Conservation (phyloP, 169 alveolate genomes). For the Plasmodium cynomolgi region DNA sequence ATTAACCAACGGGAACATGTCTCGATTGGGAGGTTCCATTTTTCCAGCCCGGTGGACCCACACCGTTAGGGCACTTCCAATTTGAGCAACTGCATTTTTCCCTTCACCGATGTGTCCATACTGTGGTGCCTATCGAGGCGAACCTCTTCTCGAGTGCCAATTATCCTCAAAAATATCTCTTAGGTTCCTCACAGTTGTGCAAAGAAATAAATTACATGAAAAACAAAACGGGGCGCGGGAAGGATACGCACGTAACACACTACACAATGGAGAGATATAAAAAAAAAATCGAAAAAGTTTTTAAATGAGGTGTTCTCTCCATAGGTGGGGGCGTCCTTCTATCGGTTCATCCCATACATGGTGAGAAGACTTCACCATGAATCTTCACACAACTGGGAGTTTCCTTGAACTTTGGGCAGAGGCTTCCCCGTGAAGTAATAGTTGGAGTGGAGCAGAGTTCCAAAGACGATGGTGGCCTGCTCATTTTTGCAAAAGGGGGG, state of each 20-base stretch:
- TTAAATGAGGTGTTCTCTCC: background rate
- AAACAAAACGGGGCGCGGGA: background rate
- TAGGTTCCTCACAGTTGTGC: background rate
- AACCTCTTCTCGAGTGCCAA: background rate
- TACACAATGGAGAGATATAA: background rate
- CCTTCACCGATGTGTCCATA: background rate
- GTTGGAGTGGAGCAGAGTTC: constrained; percentile 85
- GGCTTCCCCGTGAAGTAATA: constrained; percentile 88
- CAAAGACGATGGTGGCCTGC: constrained; percentile 84
- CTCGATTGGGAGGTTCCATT: background rate
- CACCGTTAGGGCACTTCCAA: background rate
- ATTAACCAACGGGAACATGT: background rate
- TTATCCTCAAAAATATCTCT: background rate
- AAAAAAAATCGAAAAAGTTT: background rate
- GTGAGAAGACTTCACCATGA: constrained; percentile 55
- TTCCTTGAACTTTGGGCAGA: constrained; percentile 86
- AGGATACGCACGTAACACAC: background rate
- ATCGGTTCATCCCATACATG: background rate
- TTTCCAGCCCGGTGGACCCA: background rate
- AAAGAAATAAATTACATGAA: background rate
- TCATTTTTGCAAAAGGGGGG: background rate
- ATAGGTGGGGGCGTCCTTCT: background rate
- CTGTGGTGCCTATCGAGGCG: background rate
- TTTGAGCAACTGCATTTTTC: background rate
- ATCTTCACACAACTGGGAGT: constrained; percentile 88